Evolutionary conservation across 2,329 filamentous ascomycete species (phyloP).

Genomic region (Xylaria sp.): DNA sequence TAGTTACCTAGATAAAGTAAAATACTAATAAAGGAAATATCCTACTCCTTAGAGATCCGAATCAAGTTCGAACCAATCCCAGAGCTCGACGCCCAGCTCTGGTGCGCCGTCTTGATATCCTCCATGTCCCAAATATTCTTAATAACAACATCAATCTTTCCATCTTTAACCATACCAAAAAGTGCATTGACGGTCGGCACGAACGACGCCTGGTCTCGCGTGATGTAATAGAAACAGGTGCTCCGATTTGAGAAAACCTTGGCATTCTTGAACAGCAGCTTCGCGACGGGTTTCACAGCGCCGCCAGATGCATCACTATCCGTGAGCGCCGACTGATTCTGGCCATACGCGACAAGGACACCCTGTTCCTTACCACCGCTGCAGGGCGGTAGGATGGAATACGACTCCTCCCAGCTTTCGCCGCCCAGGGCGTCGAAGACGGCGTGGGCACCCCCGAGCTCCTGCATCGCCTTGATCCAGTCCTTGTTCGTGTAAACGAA

Average conservation of each 20-base stretch:
- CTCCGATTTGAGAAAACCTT: constrained; percentile 43
- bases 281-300: constrained; percentile 43
- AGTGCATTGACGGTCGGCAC: constrained; percentile 47
- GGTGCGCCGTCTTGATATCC: constrained; percentile 53
- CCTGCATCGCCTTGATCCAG: constrained; percentile 59
- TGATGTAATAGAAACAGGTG: constrained; percentile 53
- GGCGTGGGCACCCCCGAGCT: constrained; percentile 57
- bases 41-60: constrained; percentile 17
- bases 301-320: constrained; percentile 37
- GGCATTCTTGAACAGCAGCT: constrained; percentile 46
- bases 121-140: constrained; percentile 56
- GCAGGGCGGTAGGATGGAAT: constrained; percentile 53
- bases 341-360: constrained; percentile 54
- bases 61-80: constrained; percentile 54
- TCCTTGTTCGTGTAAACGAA: constrained; percentile 61
- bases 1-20: background rate
- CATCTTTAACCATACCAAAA: constrained; percentile 48
- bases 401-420: constrained; percentile 62
- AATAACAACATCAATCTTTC: constrained; percentile 51
- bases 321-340: constrained; percentile 50
- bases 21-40: background rate
- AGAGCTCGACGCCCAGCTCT: constrained; percentile 49
- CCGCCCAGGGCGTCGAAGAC: constrained; percentile 54
- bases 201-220: constrained; percentile 50
- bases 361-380: constrained; percentile 41